phyloP scores from a whole-genome alignment of 2,329 filamentous ascomycete species.

The Diaporthe batatas region DNA sequence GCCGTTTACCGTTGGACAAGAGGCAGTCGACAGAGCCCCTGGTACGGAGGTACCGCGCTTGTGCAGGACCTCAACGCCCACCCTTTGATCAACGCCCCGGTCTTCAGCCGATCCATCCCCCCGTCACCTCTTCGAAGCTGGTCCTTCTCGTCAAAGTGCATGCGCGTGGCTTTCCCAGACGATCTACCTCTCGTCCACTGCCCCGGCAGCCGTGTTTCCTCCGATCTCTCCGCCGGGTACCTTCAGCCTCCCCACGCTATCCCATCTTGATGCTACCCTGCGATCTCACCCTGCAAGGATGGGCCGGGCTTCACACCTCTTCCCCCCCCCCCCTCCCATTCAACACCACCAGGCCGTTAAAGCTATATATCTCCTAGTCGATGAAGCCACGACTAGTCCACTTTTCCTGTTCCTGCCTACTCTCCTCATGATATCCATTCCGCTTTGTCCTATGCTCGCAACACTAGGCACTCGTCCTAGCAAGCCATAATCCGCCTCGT shows the following conservation, averaged over 20 bases:
- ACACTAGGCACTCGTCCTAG: background rate
- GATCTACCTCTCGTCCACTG: conserved; percentile 5
- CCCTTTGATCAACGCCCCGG: conserved; percentile 14
- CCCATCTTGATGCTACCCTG: conserved; percentile 25
- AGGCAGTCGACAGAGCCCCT: conserved; percentile 15
- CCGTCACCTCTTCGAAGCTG: conserved; percentile 2
- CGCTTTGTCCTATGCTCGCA: conserved; percentile 2
- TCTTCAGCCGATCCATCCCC: conserved; percentile 27
- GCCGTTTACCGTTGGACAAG: conserved; percentile 40
- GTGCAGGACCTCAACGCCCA: conserved; percentile 14
- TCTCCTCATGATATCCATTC: conserved; percentile 31
- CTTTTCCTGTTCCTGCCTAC: conserved; percentile 5
- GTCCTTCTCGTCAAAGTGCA: conserved; percentile 8
- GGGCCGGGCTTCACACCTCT: conserved; percentile 5
- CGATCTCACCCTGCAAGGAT: conserved; percentile 27
- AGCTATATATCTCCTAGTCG: conserved; percentile 26
- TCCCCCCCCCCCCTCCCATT: background rate
- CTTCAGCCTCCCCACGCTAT: conserved; percentile 35
- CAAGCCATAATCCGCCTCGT: background rate
- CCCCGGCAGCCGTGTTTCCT: conserved; percentile 10
- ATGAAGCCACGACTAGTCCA: conserved; percentile 31
- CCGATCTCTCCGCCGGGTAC: conserved; percentile 19
- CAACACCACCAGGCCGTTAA: conserved; percentile 15
- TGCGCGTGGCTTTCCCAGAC: background rate
- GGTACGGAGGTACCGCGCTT: conserved; percentile 35